phyloP scores from a whole-genome alignment of 2,329 filamentous ascomycete genomes.

The Xylaria sp. region DNA sequence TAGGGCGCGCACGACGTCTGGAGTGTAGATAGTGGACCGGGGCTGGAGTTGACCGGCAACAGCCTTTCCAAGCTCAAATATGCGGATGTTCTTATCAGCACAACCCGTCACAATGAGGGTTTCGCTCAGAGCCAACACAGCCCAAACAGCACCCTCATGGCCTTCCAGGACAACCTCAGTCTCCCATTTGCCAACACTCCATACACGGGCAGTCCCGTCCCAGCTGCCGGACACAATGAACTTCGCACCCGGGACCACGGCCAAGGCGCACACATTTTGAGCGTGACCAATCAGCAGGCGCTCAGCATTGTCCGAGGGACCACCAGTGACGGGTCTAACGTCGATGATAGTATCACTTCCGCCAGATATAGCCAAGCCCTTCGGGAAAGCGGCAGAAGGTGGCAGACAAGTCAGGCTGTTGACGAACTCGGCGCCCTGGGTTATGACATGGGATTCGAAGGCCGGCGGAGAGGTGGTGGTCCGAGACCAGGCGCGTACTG shows the following conservation, averaged over 20 bases:
- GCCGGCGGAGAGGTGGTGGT: conserved; percentile 71
- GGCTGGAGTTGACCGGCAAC: conserved; percentile 66
- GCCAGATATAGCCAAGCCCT: conserved; percentile 86
- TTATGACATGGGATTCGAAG: conserved; percentile 82
- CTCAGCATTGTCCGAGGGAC: conserved; percentile 80
- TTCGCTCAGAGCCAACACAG: conserved; percentile 84
- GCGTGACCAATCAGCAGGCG: conserved; percentile 86
- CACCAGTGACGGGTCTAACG: conserved; percentile 76
- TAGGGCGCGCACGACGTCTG: conserved; percentile 88
- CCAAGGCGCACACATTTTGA: conserved; percentile 88
- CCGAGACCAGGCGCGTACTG: conserved; percentile 86
- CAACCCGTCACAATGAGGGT: conserved; percentile 89
- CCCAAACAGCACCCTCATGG: conserved; percentile 85
- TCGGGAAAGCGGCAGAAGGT: conserved; percentile 73
- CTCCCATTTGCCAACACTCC: conserved; percentile 89
- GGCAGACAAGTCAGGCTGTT: conserved; percentile 84
- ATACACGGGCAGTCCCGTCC: conserved; percentile 89
- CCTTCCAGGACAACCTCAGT: conserved; percentile 76
- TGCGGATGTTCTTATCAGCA: conserved; percentile 87
- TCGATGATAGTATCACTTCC: conserved; percentile 95
- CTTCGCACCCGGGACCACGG: conserved; percentile 76
- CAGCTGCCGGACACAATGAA: conserved; percentile 92
- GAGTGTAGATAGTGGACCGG: conserved; percentile 68
- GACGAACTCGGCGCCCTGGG: conserved; percentile 85
- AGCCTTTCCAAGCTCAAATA: conserved; percentile 77